Evolutionary conservation across 2,329 filamentous ascomycete genomes (phyloP).

Genomic region (Aspergillus texensis): DNA sequence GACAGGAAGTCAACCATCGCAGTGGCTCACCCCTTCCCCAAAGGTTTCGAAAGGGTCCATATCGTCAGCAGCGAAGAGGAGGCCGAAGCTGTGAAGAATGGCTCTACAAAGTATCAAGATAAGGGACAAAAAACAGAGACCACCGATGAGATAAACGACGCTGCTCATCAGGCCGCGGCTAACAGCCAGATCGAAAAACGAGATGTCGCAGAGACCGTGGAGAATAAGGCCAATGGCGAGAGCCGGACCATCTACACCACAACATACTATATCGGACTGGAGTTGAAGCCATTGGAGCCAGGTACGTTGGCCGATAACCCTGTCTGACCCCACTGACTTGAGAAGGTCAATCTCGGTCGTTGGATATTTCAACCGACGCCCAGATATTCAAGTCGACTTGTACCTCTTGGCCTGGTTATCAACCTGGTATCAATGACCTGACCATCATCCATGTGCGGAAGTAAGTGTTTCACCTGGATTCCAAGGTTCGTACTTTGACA

Average conservation of each 20-base stretch:
- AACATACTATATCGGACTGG: constrained; percentile 91
- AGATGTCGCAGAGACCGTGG: constrained; percentile 37
- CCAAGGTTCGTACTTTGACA: constrained; percentile 17
- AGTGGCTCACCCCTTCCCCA: constrained; percentile 87
- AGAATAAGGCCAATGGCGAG: constrained; percentile 43
- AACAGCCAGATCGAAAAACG: constrained; percentile 47
- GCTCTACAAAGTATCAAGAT: constrained; percentile 64
- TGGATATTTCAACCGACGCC: constrained; percentile 71
- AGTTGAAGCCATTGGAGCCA: constrained; percentile 71
- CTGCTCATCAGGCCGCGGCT: constrained; percentile 52
- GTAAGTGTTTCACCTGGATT: constrained; percentile 55
- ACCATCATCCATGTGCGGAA: constrained; percentile 82
- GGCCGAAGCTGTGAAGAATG: constrained; percentile 63
- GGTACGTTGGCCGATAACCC: constrained; percentile 55
- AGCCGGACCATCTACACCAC: constrained; percentile 73
- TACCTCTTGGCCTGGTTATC: constrained; percentile 72
- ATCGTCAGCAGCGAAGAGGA: constrained; percentile 65
- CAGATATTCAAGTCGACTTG: constrained; percentile 85
- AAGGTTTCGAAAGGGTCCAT: constrained; percentile 85
- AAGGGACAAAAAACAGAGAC: constrained; percentile 54
- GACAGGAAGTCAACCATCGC: constrained; percentile 80
- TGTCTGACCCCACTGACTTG: constrained; percentile 33
- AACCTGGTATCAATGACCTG: constrained; percentile 74
- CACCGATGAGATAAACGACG: constrained; percentile 55
- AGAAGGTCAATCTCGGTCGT: constrained; percentile 48